A percentile compares a stretch with the other conserved stretches of the same genome.
phyloP scores from a whole-genome alignment of 1,139 yeast species.

The Yarrowia galli region DNA sequence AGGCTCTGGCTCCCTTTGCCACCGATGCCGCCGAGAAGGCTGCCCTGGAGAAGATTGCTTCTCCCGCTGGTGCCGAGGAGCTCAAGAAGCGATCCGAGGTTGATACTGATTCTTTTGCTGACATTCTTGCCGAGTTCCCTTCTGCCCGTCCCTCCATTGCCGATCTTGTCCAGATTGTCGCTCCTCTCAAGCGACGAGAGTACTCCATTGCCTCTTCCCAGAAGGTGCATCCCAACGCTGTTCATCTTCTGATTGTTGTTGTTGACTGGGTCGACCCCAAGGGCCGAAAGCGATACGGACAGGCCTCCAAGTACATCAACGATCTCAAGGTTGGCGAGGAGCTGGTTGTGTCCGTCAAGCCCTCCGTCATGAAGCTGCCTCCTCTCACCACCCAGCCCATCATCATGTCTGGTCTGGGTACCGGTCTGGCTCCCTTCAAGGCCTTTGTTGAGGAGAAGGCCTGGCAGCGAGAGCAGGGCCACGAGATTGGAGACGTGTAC shows the following conservation, averaged over 20 bases:
- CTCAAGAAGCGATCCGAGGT: slow-evolving; percentile 87
- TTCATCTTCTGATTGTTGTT: slow-evolving; percentile 90
- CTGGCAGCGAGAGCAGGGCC: slow-evolving; percentile 90
- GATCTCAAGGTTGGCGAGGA: slow-evolving; percentile 82
- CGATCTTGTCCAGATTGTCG: slow-evolving; percentile 73
- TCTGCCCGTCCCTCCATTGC: slow-evolving; percentile 83
- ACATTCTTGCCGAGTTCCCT: slow-evolving; percentile 77
- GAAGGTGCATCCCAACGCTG: slow-evolving; percentile 86
- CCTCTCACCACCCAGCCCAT: slow-evolving; percentile 86
- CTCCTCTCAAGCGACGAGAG: slow-evolving; percentile 95
- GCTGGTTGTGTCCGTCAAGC: slow-evolving; percentile 92
- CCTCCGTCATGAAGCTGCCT: slow-evolving; percentile 96
- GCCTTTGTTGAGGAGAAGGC: slow-evolving; percentile 95
- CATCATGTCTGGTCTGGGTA: slow-evolving; percentile 97
- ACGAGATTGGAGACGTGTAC: slow-evolving; percentile 87
- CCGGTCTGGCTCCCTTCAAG: slow-evolving; percentile 98
- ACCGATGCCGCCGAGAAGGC: slow-evolving; percentile 71
- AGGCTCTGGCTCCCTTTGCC: slow-evolving; percentile 77
- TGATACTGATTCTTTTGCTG: slow-evolving; percentile 81
- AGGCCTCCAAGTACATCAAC: slow-evolving; percentile 88
- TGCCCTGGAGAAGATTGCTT: slow-evolving; percentile 66
- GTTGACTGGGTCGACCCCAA: slow-evolving; percentile 93
- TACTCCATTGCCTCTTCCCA: slow-evolving; percentile 99
- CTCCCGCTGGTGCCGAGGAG: slow-evolving; percentile 85
- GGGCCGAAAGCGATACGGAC: slow-evolving; percentile 91